Base-by-base conservation (phyloP, 108 stramenopile species). In the Skeletonema marinoi region DNA sequence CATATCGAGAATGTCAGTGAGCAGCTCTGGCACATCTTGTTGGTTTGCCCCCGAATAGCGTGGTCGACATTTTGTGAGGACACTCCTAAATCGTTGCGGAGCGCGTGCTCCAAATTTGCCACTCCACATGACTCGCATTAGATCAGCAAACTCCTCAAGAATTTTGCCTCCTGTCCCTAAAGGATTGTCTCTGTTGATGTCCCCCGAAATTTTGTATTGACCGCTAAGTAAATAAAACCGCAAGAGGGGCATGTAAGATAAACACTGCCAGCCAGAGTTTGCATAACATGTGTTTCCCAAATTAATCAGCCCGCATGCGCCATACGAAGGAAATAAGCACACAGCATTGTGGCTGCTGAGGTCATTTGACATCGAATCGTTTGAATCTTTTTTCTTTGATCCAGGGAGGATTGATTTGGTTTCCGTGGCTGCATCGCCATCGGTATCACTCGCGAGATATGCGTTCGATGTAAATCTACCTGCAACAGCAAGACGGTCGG, bases 211-310 rank as follows among this genome's bases (percentile, higher is more conserved):
- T 77, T 88, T 90, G 78, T 86, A 97, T 66, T 89, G 91, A 19
- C 79, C 86, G 63, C 87, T 89, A 13, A 98, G 82, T 60, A 98
- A 74, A 75, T 96, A 98, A 16, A 96, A 78, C 51, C 97, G 81
- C 30, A 98, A 60, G 14, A 97, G 70, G 3, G 96, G 97, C 74
- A 96, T 71, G 83, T 97, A 95, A 25, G 89, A 85, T 70, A 99
- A 86, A 71, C 97, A 98, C 76, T 99, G 97, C 63, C 97, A 76
- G n/a, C 96, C 96, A 17, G 97, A 86, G 67, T 97, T 98, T 7
- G 91, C 83, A 80, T 97, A 99, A 87, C 98, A 99, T 11, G 98
- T 98, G 71, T 99, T 99, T n/a, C 95, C 95, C 41, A 96, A 78
- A 78, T 96, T 96, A 3, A 81, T 70, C 54, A 96, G 70, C 13